Conservation (phyloP, 2,329 filamentous ascomycete genomes). For the Gnomoniopsis smithogilvyi region DNA sequence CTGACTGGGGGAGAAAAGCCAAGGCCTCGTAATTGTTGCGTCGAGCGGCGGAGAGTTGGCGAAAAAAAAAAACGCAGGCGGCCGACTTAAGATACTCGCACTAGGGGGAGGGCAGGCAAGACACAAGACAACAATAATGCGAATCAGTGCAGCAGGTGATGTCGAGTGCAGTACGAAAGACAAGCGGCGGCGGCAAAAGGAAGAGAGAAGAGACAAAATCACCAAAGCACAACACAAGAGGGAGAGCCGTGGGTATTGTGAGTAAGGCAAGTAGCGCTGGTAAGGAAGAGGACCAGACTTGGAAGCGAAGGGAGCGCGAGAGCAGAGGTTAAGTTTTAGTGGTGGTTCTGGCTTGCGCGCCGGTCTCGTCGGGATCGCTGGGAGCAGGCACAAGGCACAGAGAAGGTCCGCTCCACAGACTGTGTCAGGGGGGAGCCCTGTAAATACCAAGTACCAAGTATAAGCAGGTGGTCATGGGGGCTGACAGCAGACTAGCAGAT, state of each 20-base stretch:
- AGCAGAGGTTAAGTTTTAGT: neutral
- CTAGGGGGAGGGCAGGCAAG: neutral
- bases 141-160: too few relatives aligned
- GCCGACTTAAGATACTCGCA: slow-evolving; percentile 15
- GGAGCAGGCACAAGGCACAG: neutral
- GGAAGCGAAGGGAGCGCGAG: slow-evolving; percentile 3
- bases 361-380: neutral
- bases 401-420: neutral
- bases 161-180: too few relatives aligned
- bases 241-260: slow-evolving; percentile 8
- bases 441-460: too few relatives aligned
- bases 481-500: neutral
- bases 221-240: slow-evolving; percentile 12
- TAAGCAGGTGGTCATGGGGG: neutral
- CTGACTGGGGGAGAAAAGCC: neutral
- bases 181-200: neutral
- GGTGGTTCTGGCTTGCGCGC: neutral
- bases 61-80: slow-evolving; percentile 7
- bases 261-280: neutral
- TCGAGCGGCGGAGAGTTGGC: neutral
- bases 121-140: too few relatives aligned
- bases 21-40: slow-evolving; percentile 3
- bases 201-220: neutral
- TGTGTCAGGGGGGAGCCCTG: neutral
- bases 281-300: neutral